A percentile compares a stretch with the other conserved stretches of the same genome.
phyloP scores from a whole-genome alignment of 306 rosid genomes.

The Arachis stenosperma region DNA sequence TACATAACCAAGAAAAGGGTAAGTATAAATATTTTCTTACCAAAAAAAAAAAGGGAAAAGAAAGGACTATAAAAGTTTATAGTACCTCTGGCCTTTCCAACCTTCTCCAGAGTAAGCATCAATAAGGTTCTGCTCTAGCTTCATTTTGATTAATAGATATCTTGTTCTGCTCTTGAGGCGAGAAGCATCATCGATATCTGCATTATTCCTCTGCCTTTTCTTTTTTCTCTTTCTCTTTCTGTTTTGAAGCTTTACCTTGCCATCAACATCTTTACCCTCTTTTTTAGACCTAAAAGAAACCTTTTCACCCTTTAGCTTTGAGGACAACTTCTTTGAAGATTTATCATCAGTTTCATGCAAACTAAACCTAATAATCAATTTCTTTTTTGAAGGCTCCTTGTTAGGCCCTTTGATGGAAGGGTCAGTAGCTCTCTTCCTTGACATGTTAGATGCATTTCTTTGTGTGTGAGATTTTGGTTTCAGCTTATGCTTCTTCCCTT shows the following conservation, averaged over 20 bases:
- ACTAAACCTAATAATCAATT: slow-evolving; percentile 37
- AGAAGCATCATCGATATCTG: slow-evolving; percentile 71
- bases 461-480: slow-evolving; percentile 48
- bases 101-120: slow-evolving; percentile 97
- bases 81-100: slow-evolving; percentile 95
- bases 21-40: background rate
- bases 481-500: slow-evolving; percentile 49
- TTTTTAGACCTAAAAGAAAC: slow-evolving; percentile 39
- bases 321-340: slow-evolving; percentile 49
- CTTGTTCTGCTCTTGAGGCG: slow-evolving; percentile 84
- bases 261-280: slow-evolving; percentile 46
- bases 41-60: background rate
- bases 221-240: slow-evolving; percentile 56
- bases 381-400: slow-evolving; percentile 44
- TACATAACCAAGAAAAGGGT: background rate
- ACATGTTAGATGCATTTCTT: slow-evolving; percentile 42
- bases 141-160: slow-evolving; percentile 78
- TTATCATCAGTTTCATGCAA: slow-evolving; percentile 40
- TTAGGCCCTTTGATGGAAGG: slow-evolving; percentile 46
- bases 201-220: slow-evolving; percentile 50
- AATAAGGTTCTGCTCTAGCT: slow-evolving; percentile 89
- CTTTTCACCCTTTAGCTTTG: slow-evolving; percentile 45
- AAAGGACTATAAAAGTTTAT: slow-evolving; percentile 4
- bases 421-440: slow-evolving; percentile 43
- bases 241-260: slow-evolving; percentile 43